Conservation (phyloP, 2,329 filamentous ascomycete species). For the Verticillium nonalfalfae region DNA sequence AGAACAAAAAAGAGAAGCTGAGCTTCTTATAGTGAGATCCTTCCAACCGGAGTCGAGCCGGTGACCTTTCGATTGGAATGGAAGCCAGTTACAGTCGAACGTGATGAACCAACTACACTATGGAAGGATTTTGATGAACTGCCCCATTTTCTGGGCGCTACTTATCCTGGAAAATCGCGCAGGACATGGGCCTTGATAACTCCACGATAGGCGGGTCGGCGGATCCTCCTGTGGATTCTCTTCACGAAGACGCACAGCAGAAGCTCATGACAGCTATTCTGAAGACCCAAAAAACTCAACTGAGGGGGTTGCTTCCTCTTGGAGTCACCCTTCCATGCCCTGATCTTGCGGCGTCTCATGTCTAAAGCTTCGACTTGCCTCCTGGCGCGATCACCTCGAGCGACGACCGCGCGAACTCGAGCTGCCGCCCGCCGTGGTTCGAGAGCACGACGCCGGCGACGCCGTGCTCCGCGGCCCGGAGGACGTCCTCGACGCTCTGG, state of each 20-base stretch:
- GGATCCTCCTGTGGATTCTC: too few species aligned
- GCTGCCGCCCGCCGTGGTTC: constrained; percentile 91
- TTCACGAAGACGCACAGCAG: too few species aligned
- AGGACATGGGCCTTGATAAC: too few species aligned
- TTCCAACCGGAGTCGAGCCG: background rate
- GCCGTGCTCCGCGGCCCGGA: constrained; percentile 74
- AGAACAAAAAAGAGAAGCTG: background rate
- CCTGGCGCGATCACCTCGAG: constrained; percentile 49
- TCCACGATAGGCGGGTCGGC: too few species aligned
- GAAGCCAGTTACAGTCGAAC: background rate
- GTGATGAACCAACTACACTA: background rate
- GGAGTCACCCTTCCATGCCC: too few species aligned
- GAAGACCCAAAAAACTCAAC: too few species aligned
- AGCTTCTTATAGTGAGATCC: background rate
- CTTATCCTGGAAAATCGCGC: too few species aligned
- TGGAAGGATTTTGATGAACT: background rate
- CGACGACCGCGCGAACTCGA: constrained; percentile 84
- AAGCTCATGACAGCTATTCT: too few species aligned
- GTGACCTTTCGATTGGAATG: background rate
- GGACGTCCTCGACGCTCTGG: constrained; percentile 90
- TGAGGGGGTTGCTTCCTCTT: too few species aligned
- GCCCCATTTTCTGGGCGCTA: too few species aligned
- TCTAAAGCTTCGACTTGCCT: too few species aligned
- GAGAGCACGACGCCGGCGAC: constrained; percentile 88
- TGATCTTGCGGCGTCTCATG: too few species aligned